Evolutionary conservation across 1,284 basidiomycete genomes (phyloP).

Genomic region (Ganoderma lucidum): DNA sequence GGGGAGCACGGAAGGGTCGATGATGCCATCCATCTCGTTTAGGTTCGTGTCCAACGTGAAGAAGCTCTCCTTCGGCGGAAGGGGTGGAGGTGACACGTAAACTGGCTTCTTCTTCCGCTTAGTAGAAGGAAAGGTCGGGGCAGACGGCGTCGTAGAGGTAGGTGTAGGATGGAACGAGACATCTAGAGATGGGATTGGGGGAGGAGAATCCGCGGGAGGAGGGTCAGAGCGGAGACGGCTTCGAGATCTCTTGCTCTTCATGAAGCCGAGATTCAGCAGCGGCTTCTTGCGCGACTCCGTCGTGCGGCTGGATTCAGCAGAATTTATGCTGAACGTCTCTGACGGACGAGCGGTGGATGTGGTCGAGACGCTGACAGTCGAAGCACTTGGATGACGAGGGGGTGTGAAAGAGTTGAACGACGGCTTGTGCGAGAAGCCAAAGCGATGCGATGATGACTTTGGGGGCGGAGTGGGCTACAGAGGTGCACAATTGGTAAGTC

Average conservation of each 20-base stretch:
- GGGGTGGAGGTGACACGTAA: slow-evolving; percentile 31
- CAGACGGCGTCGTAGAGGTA: slow-evolving; percentile 46
- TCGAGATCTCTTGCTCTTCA: slow-evolving; percentile 40
- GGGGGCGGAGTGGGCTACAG: slow-evolving; percentile 39
- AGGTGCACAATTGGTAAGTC: slow-evolving; percentile 7
- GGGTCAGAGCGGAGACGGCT: slow-evolving; percentile 42
- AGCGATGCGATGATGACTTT: slow-evolving; percentile 30
- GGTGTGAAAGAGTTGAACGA: slow-evolving; percentile 37
- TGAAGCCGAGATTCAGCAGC: slow-evolving; percentile 38
- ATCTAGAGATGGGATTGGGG: slow-evolving; percentile 36
- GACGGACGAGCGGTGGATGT: slow-evolving; percentile 33
- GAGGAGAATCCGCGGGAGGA: slow-evolving; percentile 27
- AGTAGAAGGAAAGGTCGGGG: slow-evolving; percentile 37
- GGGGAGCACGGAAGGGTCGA: slow-evolving; percentile 57
- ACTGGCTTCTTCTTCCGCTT: slow-evolving; percentile 39
- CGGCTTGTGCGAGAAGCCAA: slow-evolving; percentile 35
- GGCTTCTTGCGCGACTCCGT: slow-evolving; percentile 35
- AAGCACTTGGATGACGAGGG: slow-evolving; percentile 35
- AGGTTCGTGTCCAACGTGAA: slow-evolving; percentile 81
- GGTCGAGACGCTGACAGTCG: slow-evolving; percentile 34
- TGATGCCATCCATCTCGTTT: slow-evolving; percentile 85
- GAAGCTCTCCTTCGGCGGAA: slow-evolving; percentile 34
- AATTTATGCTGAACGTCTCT: slow-evolving; percentile 36
- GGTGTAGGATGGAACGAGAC: slow-evolving; percentile 42
- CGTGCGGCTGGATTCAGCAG: slow-evolving; percentile 29